Evolutionary conservation across 192 early-diverging fungal species (phyloP), one percentile per base, ranked within the genome.

Genomic region (Gonapodya sp.): DNA sequence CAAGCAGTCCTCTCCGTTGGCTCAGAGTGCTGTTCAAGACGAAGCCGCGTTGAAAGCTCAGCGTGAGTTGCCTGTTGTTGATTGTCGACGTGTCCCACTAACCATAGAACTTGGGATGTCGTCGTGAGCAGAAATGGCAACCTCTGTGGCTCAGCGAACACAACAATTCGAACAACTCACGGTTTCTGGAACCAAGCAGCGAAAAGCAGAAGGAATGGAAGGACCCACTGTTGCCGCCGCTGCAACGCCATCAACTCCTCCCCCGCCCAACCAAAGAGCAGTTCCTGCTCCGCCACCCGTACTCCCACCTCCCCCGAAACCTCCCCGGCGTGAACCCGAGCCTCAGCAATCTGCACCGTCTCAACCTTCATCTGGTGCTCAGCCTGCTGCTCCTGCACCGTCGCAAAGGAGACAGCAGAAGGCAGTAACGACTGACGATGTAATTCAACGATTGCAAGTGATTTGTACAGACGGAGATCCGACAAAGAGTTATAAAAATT

Each of bases 381-480:
- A 64, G 24, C 46, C 46, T 64, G 8, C 8, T 16, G 8, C 46
- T 64, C 46, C 46, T 64, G 75, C 75, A 34, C 75, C 75, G 8
- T 32, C 18, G 8, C 75, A 77, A 34, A 18, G 75, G 30, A 18
- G 85, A 73, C 85, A 88, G 83, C 85, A 84, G 75, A 89, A 89
- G 73, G 84, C 88, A 36, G 85, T 87, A 34, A 88, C 92, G 72
- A 91, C 89, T 18, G 91, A 91, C 80, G 94, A 98, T 82, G 91
- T 98, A 2, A 89, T 98, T 74, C 93, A 93, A 35, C 89, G 93
- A 1, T 84, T 97, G 77, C 86, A 92, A 82, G 91, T 90, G 14
- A 94, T 96, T 73, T 97, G 96, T 86, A 95, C 91, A 37, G 92
- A 81, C 34, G 79, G 34, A 35, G 94, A 98, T 86, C 97, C 97